Conservation (phyloP, 148 eudicot genomes). For the Vaccinium macrocarpon region DNA sequence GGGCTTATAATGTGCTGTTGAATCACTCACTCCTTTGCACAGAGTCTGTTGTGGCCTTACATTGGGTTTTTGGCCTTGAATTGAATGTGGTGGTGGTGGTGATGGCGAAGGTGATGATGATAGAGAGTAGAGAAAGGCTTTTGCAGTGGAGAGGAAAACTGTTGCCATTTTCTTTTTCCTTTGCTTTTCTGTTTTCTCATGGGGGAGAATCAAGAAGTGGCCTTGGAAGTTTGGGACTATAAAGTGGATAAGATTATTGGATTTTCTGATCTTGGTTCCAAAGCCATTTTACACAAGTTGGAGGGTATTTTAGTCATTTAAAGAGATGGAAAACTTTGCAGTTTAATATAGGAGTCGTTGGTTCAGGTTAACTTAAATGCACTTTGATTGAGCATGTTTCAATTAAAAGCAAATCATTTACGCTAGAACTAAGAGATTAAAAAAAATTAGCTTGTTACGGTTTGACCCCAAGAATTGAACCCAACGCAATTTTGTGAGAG, state of each 20-base stretch:
- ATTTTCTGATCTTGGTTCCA: constrained; percentile 29
- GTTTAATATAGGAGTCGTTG: no score
- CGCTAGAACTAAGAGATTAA: no score
- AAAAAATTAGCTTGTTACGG: no score
- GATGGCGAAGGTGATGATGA: constrained; percentile 25
- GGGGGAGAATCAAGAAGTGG: constrained; percentile 17
- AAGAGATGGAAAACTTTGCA: neutral
- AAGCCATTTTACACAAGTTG: neutral
- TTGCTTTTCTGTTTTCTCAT: constrained; percentile 25
- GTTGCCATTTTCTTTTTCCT: constrained; percentile 50
- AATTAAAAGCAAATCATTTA: no score
- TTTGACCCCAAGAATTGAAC: no score
- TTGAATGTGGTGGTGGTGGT: neutral
- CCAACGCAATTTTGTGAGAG: no score
- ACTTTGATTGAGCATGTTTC: no score
- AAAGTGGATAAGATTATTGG: constrained; percentile 46
- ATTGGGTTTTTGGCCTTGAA: constrained; percentile 22
- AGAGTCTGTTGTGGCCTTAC: constrained; percentile 25
- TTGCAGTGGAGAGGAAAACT: constrained; percentile 58
- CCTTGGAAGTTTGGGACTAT: constrained; percentile 19
- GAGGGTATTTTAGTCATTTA: neutral
- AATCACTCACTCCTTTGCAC: constrained; percentile 35
- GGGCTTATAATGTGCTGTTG: constrained; percentile 11
- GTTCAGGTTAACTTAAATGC: no score
- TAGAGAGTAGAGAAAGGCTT: constrained; percentile 33